phyloP scores from a whole-genome alignment of 73 alveolate species.

The Paramecium pentaurelia region DNA sequence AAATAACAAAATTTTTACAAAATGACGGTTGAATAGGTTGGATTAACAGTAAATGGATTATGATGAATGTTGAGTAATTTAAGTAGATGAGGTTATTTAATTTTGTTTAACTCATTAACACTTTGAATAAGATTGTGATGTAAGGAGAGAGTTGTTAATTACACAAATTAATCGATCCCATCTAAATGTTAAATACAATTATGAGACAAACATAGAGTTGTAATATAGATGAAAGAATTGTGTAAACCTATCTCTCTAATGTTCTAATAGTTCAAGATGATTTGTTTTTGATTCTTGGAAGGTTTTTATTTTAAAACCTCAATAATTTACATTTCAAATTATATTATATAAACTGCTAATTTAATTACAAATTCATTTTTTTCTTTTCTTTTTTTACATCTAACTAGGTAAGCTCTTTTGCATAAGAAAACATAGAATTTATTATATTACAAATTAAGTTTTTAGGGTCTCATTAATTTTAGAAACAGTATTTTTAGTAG shows the following conservation, averaged over 20 bases:
- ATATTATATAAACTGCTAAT: not conserved
- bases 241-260: not conserved
- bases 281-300: not conserved
- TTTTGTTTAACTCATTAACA: not conserved
- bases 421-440: too few species aligned
- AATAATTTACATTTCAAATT: not conserved
- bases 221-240: not conserved
- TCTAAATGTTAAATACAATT: not conserved
- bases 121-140: not conserved
- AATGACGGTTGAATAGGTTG: not conserved
- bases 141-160: not conserved
- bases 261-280: not conserved
- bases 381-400: too few species aligned
- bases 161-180: not conserved
- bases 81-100: not conserved
- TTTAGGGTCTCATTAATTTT: too few species aligned
- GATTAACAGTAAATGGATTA: conserved; percentile 2
- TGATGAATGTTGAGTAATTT: not conserved
- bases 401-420: too few species aligned
- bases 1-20: not conserved
- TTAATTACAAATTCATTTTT: not conserved
- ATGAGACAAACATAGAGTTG: not conserved
- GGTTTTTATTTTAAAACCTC: not conserved
- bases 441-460: too few species aligned
- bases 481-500: not conserved